Percentiles rank a stretch among this genome's conserved stretches.
Conservation (phyloP, 202 grass and related monocot genomes). For the Setaria italica region DNA sequence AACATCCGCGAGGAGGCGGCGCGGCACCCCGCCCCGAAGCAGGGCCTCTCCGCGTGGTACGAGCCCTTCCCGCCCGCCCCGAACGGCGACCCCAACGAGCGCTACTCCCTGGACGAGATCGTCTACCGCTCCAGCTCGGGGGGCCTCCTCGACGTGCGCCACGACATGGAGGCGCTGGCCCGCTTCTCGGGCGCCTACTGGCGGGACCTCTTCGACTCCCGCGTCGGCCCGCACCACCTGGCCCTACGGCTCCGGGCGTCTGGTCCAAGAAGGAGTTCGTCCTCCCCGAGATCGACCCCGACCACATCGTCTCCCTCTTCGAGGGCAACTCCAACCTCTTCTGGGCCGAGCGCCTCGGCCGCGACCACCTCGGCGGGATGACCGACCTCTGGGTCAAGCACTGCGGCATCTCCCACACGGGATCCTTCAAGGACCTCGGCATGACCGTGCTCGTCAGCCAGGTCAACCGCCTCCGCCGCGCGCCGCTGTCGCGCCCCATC, state of each 20-base stretch:
- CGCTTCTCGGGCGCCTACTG: slow-evolving; percentile 85
- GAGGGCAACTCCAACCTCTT: slow-evolving; percentile 99
- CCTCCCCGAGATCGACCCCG: slow-evolving; percentile 80
- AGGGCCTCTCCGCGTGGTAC: slow-evolving; percentile 80
- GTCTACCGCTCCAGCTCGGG: slow-evolving; percentile 92
- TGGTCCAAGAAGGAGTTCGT: slow-evolving; percentile 99
- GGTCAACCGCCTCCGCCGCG: slow-evolving; percentile 83
- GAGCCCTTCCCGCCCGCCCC: slow-evolving; percentile 52
- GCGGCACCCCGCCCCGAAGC: slow-evolving; percentile 59
- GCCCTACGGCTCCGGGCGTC: slow-evolving; percentile 96
- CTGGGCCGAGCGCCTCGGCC: slow-evolving; percentile 95
- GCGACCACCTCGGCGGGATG: slow-evolving; percentile 90
- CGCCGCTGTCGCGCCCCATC: slow-evolving; percentile 77
- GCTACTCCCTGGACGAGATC: slow-evolving; percentile 92
- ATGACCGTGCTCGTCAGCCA: slow-evolving; percentile 99
- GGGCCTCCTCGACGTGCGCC: slow-evolving; percentile 84
- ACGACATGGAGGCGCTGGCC: slow-evolving; percentile 73
- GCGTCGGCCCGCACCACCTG: slow-evolving; percentile 80
- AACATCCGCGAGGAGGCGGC: slow-evolving; percentile 85
- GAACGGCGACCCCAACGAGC: slow-evolving; percentile 60
- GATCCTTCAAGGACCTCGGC: slow-evolving; percentile 98
- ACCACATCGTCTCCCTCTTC: slow-evolving; percentile 98
- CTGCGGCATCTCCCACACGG: slow-evolving; percentile 97
- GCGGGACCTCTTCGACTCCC: slow-evolving; percentile 92
- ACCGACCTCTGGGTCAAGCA: slow-evolving; percentile 99